Conservation (phyloP, 2,329 filamentous ascomycete species). For the Alternaria triticina region DNA sequence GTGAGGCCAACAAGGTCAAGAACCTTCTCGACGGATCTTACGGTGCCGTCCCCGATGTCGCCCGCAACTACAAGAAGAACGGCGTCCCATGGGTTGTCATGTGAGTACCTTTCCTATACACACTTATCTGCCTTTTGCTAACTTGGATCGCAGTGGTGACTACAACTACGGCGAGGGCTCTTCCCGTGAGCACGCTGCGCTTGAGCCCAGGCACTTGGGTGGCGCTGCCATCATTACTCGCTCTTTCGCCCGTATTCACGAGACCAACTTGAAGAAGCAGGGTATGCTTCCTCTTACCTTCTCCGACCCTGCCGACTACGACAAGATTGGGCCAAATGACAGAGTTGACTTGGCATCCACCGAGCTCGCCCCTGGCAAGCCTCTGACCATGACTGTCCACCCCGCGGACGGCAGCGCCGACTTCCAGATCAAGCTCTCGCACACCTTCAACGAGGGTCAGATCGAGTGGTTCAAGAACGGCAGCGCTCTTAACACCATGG, state of each 20-base stretch:
- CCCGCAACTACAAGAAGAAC: conserved; percentile 98
- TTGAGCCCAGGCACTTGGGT: conserved; percentile 96
- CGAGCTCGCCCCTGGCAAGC: conserved; percentile 89
- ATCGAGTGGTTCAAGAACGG: conserved; percentile 99
- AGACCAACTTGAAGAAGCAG: conserved; percentile 99
- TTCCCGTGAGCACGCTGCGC: conserved; percentile 96
- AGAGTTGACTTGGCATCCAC: conserved; percentile 90
- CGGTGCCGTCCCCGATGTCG: conserved; percentile 88
- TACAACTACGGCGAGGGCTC: conserved; percentile 99
- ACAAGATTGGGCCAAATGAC: conserved; percentile 93
- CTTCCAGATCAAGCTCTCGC: conserved; percentile 83
- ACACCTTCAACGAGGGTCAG: conserved; percentile 98
- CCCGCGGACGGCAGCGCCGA: conserved; percentile 77
- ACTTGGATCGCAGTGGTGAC: not conserved
- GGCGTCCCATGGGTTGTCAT: conserved; percentile 93
- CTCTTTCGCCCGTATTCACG: conserved; percentile 98
- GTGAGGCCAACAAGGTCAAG: conserved; percentile 96
- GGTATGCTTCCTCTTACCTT: conserved; percentile 99
- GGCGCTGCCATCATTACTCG: conserved; percentile 96
- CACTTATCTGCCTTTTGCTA: not conserved
- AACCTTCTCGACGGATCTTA: conserved; percentile 85
- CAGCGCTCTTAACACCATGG: conserved; percentile 97
- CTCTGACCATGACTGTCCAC: conserved; percentile 89
- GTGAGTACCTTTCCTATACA: not conserved
- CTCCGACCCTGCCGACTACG: conserved; percentile 92